phyloP scores from a whole-genome alignment of 2,329 filamentous ascomycete genomes.

The Aspergillus tubingensis region DNA sequence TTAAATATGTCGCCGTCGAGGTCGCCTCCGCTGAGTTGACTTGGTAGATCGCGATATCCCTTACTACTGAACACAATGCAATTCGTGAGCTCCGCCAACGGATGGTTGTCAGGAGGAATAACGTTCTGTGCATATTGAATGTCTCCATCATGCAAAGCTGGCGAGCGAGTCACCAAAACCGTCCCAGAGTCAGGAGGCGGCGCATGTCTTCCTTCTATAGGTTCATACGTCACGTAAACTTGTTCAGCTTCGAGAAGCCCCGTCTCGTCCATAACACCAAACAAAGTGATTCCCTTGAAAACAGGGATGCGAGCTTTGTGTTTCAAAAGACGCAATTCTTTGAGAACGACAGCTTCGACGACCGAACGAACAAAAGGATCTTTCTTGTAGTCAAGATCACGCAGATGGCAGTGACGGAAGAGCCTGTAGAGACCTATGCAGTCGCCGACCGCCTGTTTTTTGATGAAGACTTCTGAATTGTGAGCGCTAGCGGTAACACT shows the following conservation, averaged over 20 bases:
- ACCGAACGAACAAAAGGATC: constrained; percentile 71
- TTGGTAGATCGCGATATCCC: constrained; percentile 73
- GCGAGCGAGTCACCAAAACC: constrained; percentile 73
- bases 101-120: constrained; percentile 59
- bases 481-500: constrained; percentile 58
- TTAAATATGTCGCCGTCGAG: constrained; percentile 82
- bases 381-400: constrained; percentile 65
- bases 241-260: constrained; percentile 66
- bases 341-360: constrained; percentile 70
- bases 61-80: constrained; percentile 76
- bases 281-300: constrained; percentile 69
- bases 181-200: constrained; percentile 20
- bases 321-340: constrained; percentile 72
- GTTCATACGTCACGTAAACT: constrained; percentile 30
- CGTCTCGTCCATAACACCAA: constrained; percentile 83
- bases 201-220: constrained; percentile 8
- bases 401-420: constrained; percentile 56
- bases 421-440: constrained; percentile 63
- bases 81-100: constrained; percentile 65
- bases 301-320: constrained; percentile 76
- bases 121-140: constrained; percentile 67
- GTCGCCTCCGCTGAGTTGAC: constrained; percentile 77
- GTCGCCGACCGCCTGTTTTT: constrained; percentile 61
- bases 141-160: constrained; percentile 79
- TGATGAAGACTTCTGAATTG: constrained; percentile 69